Percentiles rank a stretch among this genome's conserved stretches.
Conservation (phyloP, 2,329 filamentous ascomycete genomes). For the Diaporthe eres region DNA sequence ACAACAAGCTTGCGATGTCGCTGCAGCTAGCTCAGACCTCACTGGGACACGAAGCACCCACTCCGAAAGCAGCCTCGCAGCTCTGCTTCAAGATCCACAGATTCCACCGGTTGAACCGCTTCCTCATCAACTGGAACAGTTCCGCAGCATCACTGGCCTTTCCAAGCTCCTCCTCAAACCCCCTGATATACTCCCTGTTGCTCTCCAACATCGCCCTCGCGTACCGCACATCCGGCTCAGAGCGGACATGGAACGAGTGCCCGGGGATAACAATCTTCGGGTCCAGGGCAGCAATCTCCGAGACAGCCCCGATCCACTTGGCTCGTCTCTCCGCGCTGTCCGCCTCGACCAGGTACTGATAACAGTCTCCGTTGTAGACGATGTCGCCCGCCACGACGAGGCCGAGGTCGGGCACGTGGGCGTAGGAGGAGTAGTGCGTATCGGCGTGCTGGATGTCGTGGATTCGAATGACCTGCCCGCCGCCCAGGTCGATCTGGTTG, state of each 20-base stretch:
- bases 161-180: slow-evolving; percentile 7
- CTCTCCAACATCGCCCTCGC: background rate
- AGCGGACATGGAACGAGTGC: slow-evolving; percentile 16
- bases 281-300: background rate
- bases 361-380: slow-evolving; percentile 22
- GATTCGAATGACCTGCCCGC: background rate
- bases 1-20: too few species aligned
- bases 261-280: slow-evolving; percentile 7
- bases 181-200: slow-evolving; percentile 2
- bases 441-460: slow-evolving; percentile 9
- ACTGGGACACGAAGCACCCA: background rate
- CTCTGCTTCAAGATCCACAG: slow-evolving; percentile 17
- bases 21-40: background rate
- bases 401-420: slow-evolving; percentile 3
- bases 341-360: slow-evolving; percentile 13
- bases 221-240: background rate
- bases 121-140: background rate
- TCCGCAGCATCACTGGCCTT: background rate
- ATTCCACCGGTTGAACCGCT: slow-evolving; percentile 10
- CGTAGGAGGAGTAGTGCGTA: slow-evolving; percentile 17
- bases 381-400: slow-evolving; percentile 22
- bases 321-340: background rate
- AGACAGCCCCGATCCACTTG: slow-evolving; percentile 1
- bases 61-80: background rate
- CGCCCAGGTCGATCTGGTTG: background rate